phyloP scores from a whole-genome alignment of 768 basidiomycete species.

The Mycena latifolia region DNA sequence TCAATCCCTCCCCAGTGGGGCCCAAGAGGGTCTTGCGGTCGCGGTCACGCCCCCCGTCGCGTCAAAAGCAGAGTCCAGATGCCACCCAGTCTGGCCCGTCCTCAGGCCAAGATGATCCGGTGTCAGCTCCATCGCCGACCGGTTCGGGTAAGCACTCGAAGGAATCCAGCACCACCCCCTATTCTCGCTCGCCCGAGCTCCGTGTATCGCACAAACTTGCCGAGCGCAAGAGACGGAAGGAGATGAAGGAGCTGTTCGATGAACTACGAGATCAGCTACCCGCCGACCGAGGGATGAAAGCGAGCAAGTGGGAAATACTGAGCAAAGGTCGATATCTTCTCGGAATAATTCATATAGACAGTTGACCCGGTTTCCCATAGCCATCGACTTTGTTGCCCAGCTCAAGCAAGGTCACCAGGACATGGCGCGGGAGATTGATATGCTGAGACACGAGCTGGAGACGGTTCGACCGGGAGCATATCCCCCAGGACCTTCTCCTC shows the following conservation, averaged over 20 bases:
- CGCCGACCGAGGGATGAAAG: constrained; percentile 93
- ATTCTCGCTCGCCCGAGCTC: constrained; percentile 95
- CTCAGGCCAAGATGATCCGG: constrained; percentile 59
- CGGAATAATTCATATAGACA: constrained; percentile 15
- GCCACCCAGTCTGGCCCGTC: constrained; percentile 55
- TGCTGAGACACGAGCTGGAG: constrained; percentile 81
- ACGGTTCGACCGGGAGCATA: constrained; percentile 69
- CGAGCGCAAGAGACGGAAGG: constrained; percentile 95
- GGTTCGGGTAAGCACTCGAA: constrained; percentile 54
- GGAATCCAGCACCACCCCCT: constrained; percentile 78
- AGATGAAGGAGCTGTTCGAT: constrained; percentile 99
- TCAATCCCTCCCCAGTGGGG: constrained; percentile 50
- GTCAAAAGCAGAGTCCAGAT: constrained; percentile 61
- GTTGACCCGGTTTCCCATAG: constrained; percentile 51
- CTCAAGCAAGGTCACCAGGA: constrained; percentile 85
- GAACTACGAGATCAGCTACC: constrained; percentile 95
- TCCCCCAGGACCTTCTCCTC: constrained; percentile 59
- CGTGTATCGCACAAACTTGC: constrained; percentile 97
- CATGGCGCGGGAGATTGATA: constrained; percentile 83
- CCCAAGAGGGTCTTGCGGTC: constrained; percentile 69
- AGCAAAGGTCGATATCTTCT: constrained; percentile 80
- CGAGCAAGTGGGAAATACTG: constrained; percentile 99
- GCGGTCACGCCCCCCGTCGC: constrained; percentile 80
- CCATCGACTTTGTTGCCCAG: constrained; percentile 88
- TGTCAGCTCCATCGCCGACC: constrained; percentile 50